Percentiles rank a stretch among this genome's conserved stretches.
These are phyloP conservation scores for Kregervanrija fluxuum DNA, from an alignment of 805 yeast species.

Conservation along the genomic window DNA sequence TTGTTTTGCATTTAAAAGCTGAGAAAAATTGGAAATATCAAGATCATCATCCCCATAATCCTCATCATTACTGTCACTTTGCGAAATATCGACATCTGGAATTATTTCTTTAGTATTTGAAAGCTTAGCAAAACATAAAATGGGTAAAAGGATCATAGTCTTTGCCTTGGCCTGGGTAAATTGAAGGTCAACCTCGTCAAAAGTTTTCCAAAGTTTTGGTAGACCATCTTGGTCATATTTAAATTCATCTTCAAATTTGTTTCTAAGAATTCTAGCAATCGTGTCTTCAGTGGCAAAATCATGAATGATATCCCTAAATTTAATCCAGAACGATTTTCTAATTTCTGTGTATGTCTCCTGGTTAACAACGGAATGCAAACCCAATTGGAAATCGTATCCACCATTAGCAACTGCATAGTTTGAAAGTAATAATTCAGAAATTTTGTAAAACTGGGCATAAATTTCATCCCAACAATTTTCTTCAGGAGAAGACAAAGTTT, in stretches of 20 bases:
- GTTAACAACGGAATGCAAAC: slow-evolving; percentile 41
- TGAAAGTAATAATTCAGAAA: slow-evolving; percentile 16
- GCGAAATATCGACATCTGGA: slow-evolving; percentile 48
- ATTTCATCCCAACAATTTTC: slow-evolving; percentile 56
- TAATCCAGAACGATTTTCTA: slow-evolving; percentile 55
- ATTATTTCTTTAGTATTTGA: slow-evolving; percentile 46
- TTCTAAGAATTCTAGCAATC: slow-evolving; percentile 59
- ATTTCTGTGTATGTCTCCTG: slow-evolving; percentile 34
- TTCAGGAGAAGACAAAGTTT: slow-evolving; percentile 42
- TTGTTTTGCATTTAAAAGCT: slow-evolving; percentile 49
- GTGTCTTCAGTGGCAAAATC: slow-evolving; percentile 62
- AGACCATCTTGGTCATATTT: slow-evolving; percentile 76
- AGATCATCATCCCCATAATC: slow-evolving; percentile 35
- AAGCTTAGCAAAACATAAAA: slow-evolving; percentile 48
- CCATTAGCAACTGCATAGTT: slow-evolving; percentile 8
- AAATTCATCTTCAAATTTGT: slow-evolving; percentile 74
- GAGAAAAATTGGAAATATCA: slow-evolving; percentile 39
- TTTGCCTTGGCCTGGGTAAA: slow-evolving; percentile 53
- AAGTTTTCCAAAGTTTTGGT: slow-evolving; percentile 75
- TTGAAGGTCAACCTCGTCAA: slow-evolving; percentile 61
- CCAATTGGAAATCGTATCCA: slow-evolving; percentile 58
- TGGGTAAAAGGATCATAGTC: slow-evolving; percentile 53
- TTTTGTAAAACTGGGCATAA: slow-evolving; percentile 33
- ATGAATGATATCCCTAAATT: slow-evolving; percentile 49
- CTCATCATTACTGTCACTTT: slow-evolving; percentile 30